Evolutionary conservation across 192 early-diverging fungal species (phyloP).

Genomic region (Coemansia sp.): DNA sequence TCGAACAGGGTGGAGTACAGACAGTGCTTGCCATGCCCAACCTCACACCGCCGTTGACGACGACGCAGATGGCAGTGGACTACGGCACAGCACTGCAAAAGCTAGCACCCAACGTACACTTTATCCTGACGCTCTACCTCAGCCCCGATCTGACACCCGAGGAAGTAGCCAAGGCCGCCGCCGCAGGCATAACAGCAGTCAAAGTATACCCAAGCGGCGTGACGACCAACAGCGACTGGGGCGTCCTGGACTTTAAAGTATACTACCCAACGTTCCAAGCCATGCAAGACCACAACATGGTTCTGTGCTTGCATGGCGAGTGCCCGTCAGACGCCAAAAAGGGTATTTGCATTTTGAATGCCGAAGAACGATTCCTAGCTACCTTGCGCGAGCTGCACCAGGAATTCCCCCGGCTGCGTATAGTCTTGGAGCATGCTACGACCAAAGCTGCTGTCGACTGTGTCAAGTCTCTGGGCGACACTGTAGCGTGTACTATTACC

Average conservation of each 20-base stretch:
- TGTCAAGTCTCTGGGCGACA: conserved; percentile 87
- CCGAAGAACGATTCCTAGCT: conserved; percentile 89
- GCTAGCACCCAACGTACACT: conserved; percentile 85
- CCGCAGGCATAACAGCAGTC: conserved; percentile 85
- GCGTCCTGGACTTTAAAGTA: conserved; percentile 70
- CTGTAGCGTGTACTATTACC: conserved; percentile 94
- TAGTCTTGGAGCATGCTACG: conserved; percentile 97
- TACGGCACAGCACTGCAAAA: conserved; percentile 81
- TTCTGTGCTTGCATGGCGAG: conserved; percentile 96
- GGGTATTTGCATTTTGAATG: conserved; percentile 94
- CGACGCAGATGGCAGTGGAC: conserved; percentile 81
- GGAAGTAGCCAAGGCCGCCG: conserved; percentile 84
- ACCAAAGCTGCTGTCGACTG: conserved; percentile 91
- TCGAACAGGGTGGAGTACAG: conserved; percentile 79
- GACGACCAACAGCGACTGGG: conserved; percentile 96
- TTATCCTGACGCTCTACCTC: conserved; percentile 94
- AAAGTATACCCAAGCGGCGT: conserved; percentile 96
- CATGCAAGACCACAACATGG: conserved; percentile 94
- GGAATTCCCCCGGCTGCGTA: conserved; percentile 92
- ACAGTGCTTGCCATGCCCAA: conserved; percentile 98
- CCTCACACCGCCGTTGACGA: conserved; percentile 87
- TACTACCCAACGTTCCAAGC: conserved; percentile 95
- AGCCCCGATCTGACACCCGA: conserved; percentile 85
- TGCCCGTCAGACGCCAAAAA: conserved; percentile 84
- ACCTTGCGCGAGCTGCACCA: conserved; percentile 84